Base-by-base conservation (phyloP, 805 yeast species). In the Saccharomycopsis babjevae region DNA sequence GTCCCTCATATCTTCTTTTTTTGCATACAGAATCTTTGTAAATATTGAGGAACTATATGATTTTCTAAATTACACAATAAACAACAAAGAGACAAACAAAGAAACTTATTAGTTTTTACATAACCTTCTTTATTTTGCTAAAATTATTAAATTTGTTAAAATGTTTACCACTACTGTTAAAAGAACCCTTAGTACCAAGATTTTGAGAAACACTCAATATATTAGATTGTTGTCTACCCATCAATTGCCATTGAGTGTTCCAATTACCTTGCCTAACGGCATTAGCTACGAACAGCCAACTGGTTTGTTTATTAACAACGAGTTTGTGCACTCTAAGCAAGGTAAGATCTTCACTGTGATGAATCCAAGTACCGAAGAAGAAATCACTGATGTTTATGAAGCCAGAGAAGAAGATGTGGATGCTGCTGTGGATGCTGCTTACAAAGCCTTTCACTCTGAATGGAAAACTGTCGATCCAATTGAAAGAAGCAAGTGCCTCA, bases 341-440 rank as follows among this genome's bases (percentile, higher is more conserved):
- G 81, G 81, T 67, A 79, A 83, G 72, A 83, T 85, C 18, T 80
- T 87, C 66, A 84, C 70, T 62, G 84, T 83, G 22, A 70, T 83
- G 59, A 78, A 84, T 70, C 93, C 94, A 38, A 77, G 89, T 20
- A 86, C 92, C 50, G 94, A 88, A 73, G 85, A 86, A 70, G 79
- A 76, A 62, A 82, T 89, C 66, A 77, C 85, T 58, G 79, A 79
- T 57, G 83, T 88, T 58, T 84, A 87, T 70, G 92, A 86, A 70
- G 96, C 94, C 58, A 77, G 81, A 64, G 84, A 76, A 57, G 91
- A 80, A 61, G 96, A 89, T 71, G 85, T 89, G 56, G 94, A 90
- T 66, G 62, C 75, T 62, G 98, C 98, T 18, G 96, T 93, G 39
- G 81, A 83, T 30, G 96, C 96, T 42, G 97, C 97, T 55, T 77